Base-by-base conservation (phyloP, 2,329 filamentous ascomycete genomes). In the Plenodomus biglobosus region DNA sequence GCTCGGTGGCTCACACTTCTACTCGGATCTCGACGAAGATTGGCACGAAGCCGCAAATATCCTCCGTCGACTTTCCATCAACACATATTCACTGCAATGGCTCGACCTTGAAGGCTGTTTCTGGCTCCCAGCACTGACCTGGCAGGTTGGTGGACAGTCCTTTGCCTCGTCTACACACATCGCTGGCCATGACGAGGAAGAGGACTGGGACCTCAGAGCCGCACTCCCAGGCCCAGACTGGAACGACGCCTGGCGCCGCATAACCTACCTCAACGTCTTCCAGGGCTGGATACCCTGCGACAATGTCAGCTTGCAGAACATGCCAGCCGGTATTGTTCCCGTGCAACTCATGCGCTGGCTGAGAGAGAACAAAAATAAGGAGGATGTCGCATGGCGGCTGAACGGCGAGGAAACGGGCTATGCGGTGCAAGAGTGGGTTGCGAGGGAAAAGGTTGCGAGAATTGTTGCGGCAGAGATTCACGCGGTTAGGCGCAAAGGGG, bases 61-160 rank as follows among this genome's bases (percentile, higher is more conserved):
- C 17, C 71, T 86, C 1, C 78, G 80, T 5, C 78, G 78, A 19
- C 71, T 86, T 1, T 81, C 79, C 20, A 70, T 75, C 38, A 75
- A 76, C 37, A 80, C 82, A 0, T 81, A 84, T 55, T 81, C 80
- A 38, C 71, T 86, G 2, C 76, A 78, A 56, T 85, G 81, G 81
- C 74, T 86, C 1, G 83, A 85, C 56, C 69, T 86, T 1, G 80
- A 84, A 62, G 82, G 83, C 8, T 86, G 83, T 58, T 70, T 74
- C 18, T 85, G 83, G 83, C 59, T 79, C 24, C 70, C 73, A 15
- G 80, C 82, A 0, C 62, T 85, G 22, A 74, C 65, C 20, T 80
- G 75, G 73, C 35, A 37, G 16, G 8, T 18, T 17, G 16, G 16
- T 22, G 22, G 40, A 3, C n/a, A n/a, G 7, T 51, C 52, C 22